phyloP scores from a whole-genome alignment of 805 yeast genomes.

The Pichia cephalocereana region DNA sequence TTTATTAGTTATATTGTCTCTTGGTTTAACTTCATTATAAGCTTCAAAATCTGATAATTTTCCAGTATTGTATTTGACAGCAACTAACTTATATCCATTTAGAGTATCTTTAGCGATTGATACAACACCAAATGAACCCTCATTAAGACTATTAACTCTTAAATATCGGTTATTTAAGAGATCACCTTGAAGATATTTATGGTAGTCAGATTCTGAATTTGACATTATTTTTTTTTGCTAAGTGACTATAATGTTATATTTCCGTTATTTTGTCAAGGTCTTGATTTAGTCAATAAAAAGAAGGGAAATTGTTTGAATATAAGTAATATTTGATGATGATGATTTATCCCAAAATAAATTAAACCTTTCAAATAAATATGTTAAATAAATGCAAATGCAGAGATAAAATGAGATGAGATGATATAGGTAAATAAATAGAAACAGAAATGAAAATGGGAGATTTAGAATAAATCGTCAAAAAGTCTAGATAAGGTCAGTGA shows the following conservation, averaged over 20 bases:
- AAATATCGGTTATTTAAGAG: conserved; percentile 55
- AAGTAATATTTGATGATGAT: no score
- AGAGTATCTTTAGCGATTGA: conserved; percentile 71
- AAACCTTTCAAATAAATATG: no score
- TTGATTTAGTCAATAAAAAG: no score
- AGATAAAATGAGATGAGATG: no score
- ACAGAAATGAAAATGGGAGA: no score
- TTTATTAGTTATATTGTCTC: conserved; percentile 8
- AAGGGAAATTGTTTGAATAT: no score
- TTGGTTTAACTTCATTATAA: conserved; percentile 6
- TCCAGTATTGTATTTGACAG: conserved; percentile 76
- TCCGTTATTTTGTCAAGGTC: no score
- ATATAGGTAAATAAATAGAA: no score
- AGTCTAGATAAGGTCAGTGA: no score
- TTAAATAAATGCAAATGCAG: no score
- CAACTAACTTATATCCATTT: conserved; percentile 45
- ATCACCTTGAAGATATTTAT: conserved; percentile 24
- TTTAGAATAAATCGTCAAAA: no score
- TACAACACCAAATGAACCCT: conserved; percentile 91
- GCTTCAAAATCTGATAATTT: conserved; percentile 33
- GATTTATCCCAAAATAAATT: no score
- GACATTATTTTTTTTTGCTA: neutral
- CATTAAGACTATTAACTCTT: conserved; percentile 68
- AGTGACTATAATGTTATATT: neutral
- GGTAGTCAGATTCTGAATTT: conserved; percentile 14